Base-by-base conservation (phyloP, 768 basidiomycete species). In the Amanita phalloides region DNA sequence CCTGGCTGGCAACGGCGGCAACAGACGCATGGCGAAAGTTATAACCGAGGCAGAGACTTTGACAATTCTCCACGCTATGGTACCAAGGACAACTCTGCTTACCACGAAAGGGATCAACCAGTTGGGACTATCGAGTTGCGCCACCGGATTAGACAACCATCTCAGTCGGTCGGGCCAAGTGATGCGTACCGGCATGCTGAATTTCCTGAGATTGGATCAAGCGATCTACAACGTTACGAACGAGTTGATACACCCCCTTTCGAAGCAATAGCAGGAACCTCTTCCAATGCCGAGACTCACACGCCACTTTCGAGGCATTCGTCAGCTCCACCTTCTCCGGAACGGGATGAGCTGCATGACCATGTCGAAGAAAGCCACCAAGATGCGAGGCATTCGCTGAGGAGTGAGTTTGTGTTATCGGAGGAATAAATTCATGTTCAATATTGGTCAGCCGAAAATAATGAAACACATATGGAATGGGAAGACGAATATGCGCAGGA, bases 401-500 rank as follows among this genome's bases (percentile, higher is more conserved):
- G 44, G n/a, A n/a, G 46, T 48, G 30, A 48, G 46, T 37, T 36
- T 20, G n/a, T 11, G 2, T n/a, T 25, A 21, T 14, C 4, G 4
- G 8, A 14, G 2, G 21, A 11, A 23, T 9, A 20, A 3, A 30
- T 6, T 30, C 13, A 10, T 25, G 7, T 1, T 30, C 26, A 44
- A 20, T 30, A 14, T 7, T 32, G 28, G 26, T 9, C 17, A 45
- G 48, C 14, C n/a, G 23, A 10, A 21, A 23, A 38, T 25, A 32
- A 48, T 33, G 48, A 39, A 28, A 3, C 23, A 28, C 17, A 35
- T 0, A 32, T 26, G 25, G 30, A 55, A 14, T 64, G 64, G 63
- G 63, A 66, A 55, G 61, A 61, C 13, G 46, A 32, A n/a, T 66
- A 64, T 38, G 64, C 58, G 35, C 56, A 56, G 53, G 55, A 59